Base-by-base conservation (phyloP, 768 basidiomycete species). In the Phlebiopsis flavidoalba region DNA sequence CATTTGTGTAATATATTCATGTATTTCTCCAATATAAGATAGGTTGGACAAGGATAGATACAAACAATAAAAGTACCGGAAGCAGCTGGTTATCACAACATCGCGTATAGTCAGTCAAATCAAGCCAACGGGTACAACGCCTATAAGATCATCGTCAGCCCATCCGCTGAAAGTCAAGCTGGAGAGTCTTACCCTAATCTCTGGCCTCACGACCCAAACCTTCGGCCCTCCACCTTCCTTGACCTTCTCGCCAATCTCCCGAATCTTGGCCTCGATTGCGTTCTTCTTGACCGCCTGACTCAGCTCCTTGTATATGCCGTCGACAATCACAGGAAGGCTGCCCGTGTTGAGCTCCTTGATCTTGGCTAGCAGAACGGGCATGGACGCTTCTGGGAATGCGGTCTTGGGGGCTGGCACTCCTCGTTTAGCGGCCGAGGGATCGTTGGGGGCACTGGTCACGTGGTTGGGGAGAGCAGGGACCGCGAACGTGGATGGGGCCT, bases 181-280 rank as follows among this genome's bases (percentile, higher is more conserved):
- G 31, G 33, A 51, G 10, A 31, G 3, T 51, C 67, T 54, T 37
- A 71, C 70, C 66, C 64, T 53, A 10, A 70, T 58, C 17, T 68
- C 67, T n/a, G 64, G 65, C 47, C 85, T 88, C 33, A 93, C 77
- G 36, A 87, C 73, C 93, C 93, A 95, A 60, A 85, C 72, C 70
- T 83, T 90, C 74, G 79, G 84, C 26, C 53, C 43, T 8, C 36
- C 54, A 24, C 54, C 54, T 4, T 36, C 53, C 60, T 84, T 82
- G 70, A 83, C 88, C 68, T 89, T 93, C 73, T 87, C 88, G 15
- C 83, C 79, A 12, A 93, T 80, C 71, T 93, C 90, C 50, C 82
- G 79, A 40, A 95, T 77, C 71, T 93, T 93, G 2, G 84, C 85
- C 71, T 92, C 90, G 49, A 95, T 85, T 4, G 89, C 84, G 53